These are phyloP conservation scores for Nidula niveotomentosa DNA, from an alignment of 1,284 basidiomycete species.

Conservation along the genomic window DNA sequence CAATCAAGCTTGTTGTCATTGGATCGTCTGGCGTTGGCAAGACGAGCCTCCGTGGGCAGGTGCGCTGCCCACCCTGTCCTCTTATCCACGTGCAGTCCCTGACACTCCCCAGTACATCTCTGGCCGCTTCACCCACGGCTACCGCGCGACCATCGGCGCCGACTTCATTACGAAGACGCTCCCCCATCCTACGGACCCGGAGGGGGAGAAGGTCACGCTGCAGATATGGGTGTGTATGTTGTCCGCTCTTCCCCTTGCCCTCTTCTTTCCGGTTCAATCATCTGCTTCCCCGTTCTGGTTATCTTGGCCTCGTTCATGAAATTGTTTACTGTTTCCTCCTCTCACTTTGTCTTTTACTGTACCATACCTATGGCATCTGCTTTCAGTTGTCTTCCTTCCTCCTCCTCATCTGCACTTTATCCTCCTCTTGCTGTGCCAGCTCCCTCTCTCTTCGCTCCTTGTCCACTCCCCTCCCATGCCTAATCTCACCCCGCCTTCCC, in stretches of 20 bases:
- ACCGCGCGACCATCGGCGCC: constrained; percentile 81
- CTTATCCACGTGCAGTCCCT: neutral
- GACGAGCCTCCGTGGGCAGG: constrained; percentile 71
- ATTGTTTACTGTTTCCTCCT: too few species aligned
- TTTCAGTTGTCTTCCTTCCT: too few species aligned
- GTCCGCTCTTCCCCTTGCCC: constrained; percentile 9
- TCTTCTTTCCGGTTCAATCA: too few species aligned
- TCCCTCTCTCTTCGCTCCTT: too few species aligned
- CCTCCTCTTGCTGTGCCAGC: too few species aligned
- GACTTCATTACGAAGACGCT: constrained; percentile 79
- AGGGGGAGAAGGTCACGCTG: constrained; percentile 53
- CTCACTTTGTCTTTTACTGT: too few species aligned
- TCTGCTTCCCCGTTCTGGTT: too few species aligned
- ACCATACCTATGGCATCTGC: too few species aligned
- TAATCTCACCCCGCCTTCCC: constrained; percentile 4
- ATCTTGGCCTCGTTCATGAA: too few species aligned
- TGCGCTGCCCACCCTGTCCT: constrained; percentile 24
- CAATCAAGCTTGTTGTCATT: constrained; percentile 76
- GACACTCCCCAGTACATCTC: constrained; percentile 61
- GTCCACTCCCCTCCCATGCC: neutral
- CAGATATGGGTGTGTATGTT: constrained; percentile 73
- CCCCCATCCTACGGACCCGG: constrained; percentile 53
- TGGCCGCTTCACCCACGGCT: constrained; percentile 69
- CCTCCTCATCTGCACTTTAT: too few species aligned
- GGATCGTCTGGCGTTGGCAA: constrained; percentile 79